phyloP scores from a whole-genome alignment of 2,329 filamentous ascomycete species.

The Ophiostoma himal-ulmi region DNA sequence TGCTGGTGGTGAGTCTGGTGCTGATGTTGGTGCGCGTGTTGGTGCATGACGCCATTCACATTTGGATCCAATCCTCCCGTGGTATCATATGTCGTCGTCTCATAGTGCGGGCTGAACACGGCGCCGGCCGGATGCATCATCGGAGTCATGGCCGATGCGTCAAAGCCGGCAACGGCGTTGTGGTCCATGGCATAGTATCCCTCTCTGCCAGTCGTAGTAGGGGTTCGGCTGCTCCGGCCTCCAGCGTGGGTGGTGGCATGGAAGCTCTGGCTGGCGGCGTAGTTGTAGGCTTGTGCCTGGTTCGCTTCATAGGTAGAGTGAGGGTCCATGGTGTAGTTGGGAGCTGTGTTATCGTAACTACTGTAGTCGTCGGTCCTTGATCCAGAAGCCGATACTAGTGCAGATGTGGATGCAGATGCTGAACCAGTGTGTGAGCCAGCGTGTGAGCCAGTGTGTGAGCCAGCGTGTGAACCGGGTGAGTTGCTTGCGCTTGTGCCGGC shows the following conservation, averaged over 20 bases:
- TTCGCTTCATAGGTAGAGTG: background rate
- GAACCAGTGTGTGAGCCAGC: background rate
- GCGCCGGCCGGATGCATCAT: background rate
- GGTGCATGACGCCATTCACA: background rate
- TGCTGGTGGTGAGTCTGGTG: background rate
- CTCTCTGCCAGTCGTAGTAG: background rate
- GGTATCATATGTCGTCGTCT: background rate
- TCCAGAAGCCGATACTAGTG: background rate
- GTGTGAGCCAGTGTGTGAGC: background rate
- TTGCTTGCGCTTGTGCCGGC: constrained; percentile 8
- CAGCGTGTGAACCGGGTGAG: background rate
- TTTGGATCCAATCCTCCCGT: background rate
- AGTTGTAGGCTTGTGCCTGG: background rate
- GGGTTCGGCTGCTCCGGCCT: background rate
- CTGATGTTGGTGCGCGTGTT: background rate
- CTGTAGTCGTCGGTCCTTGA: background rate
- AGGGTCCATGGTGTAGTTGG: background rate
- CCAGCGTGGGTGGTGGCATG: background rate
- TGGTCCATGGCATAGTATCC: background rate
- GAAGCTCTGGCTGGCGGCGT: background rate
- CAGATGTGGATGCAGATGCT: background rate
- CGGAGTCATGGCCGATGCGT: background rate
- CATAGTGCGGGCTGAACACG: background rate
- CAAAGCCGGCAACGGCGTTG: no score
- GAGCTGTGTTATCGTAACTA: background rate